phyloP scores from a whole-genome alignment of 352 stramenopile genomes.

The Globisporangium nagaii region DNA sequence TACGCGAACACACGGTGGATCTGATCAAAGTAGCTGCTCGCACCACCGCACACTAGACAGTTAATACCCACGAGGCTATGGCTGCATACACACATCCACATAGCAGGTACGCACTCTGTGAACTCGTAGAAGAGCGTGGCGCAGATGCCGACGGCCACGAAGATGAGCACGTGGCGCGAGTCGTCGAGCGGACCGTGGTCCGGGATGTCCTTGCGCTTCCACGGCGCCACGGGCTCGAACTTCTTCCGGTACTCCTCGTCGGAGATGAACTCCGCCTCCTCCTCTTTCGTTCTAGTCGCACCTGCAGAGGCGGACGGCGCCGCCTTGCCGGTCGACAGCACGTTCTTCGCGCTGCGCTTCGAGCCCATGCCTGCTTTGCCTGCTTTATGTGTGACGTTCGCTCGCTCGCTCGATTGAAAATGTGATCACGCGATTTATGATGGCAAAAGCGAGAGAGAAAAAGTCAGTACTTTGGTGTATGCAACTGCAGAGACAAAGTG shows the following conservation, averaged over 20 bases:
- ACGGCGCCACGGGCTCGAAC: constrained; percentile 75
- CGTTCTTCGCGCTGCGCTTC: constrained; percentile 11
- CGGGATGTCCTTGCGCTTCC: constrained; percentile 74
- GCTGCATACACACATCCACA: no score
- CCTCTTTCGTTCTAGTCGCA: background rate
- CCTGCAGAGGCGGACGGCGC: background rate
- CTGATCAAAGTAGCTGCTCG: constrained; percentile 58
- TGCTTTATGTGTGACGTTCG: background rate
- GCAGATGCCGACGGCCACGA: constrained; percentile 51
- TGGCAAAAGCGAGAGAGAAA: background rate
- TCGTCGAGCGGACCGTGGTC: constrained; percentile 72
- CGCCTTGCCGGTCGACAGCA: background rate
- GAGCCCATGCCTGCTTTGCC: constrained; percentile 1
- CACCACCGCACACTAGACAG: background rate
- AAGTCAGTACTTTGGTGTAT: background rate
- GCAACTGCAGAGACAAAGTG: background rate
- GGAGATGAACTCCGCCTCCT: constrained; percentile 30
- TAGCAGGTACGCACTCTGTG: constrained; percentile 45
- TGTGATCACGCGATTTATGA: background rate
- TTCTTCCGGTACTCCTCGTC: constrained; percentile 56
- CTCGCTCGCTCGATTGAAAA: background rate
- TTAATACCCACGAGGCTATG: background rate
- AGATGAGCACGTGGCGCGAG: constrained; percentile 56
- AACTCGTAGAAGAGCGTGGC: constrained; percentile 71
- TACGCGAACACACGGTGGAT: constrained; percentile 72